Base-by-base conservation (phyloP, 73 alveolate genomes). In the Blepharisma stoltei region DNA sequence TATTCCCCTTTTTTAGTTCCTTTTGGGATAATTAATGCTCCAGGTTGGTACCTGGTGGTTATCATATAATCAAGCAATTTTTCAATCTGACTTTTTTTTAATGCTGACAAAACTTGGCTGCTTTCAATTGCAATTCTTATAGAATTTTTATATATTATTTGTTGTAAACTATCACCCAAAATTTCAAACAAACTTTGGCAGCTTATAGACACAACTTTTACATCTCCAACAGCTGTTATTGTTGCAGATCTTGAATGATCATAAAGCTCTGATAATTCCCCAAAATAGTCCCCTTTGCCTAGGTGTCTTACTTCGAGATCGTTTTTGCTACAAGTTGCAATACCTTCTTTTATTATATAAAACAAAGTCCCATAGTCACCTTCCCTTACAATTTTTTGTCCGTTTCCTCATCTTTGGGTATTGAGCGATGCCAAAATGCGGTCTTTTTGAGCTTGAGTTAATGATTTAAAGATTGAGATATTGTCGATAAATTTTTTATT, bases 341-440 rank as follows among this genome's bases (percentile, higher is more conserved):
- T 65, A 4, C 97, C 97, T 55, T 82, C 83, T 80, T 89, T 89
- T 38, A 91, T 79, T 48, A 91, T 85, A 71, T 77, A 91, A 86
- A 88, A 89, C 27, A 87, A 84, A 76, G 83, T 83, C 21, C 95
- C 97, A 79, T 89, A 86, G 54, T 91, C 97, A 68, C 95, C 97
- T 82, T 91, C 89, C 60, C 85, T 89, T 18, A 91, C 78, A 27
- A 91, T 87, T 71, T 71, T 67, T 54, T 89, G 71, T 47, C 81
- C 90, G 53, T 81, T 83, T 7, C 25, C 54, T 14, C 77, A 73
- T 55, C 80, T 69, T n/a, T 69, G 55, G 4, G 79, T 69, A 7
- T 1, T 43, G 1, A 69, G 38, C 41, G 55, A 11, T n/a, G 79
- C 23, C 14, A 46, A 7, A 44, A 69, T 69, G 5, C 23, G 9